phyloP scores from a whole-genome alignment of 306 rosid species.

The Prunus kanzakura region DNA sequence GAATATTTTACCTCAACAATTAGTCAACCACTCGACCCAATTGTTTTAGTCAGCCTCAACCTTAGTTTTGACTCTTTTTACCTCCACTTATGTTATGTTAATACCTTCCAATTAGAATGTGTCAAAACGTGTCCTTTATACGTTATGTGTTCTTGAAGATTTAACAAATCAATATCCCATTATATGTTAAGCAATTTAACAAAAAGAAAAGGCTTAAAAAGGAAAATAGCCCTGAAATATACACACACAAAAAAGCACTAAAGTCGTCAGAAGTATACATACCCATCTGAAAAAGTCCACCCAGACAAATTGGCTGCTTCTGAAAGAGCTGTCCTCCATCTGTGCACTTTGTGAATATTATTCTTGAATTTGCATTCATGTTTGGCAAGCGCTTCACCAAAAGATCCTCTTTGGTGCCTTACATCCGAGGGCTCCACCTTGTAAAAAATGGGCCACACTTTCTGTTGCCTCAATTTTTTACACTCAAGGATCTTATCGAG shows the following conservation, averaged over 20 bases:
- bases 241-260: neutral
- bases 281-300: neutral
- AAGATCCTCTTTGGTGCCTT: neutral
- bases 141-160: neutral
- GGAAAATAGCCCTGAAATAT: neutral
- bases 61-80: neutral
- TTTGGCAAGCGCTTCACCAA: neutral
- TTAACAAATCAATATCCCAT: neutral
- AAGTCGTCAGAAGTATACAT: neutral
- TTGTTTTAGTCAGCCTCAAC: neutral
- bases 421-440: neutral
- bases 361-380: neutral
- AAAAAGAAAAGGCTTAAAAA: no score
- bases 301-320: neutral
- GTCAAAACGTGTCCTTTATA: neutral
- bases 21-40: neutral
- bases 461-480: neutral
- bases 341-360: neutral
- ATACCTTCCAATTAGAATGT: neutral
- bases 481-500: neutral
- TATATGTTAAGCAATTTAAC: neutral
- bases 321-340: conserved; percentile 2
- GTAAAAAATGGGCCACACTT: neutral
- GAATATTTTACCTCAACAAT: neutral
- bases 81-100: neutral